Conservation (phyloP, 305 asterid species). For the Solanum hybrid region DNA sequence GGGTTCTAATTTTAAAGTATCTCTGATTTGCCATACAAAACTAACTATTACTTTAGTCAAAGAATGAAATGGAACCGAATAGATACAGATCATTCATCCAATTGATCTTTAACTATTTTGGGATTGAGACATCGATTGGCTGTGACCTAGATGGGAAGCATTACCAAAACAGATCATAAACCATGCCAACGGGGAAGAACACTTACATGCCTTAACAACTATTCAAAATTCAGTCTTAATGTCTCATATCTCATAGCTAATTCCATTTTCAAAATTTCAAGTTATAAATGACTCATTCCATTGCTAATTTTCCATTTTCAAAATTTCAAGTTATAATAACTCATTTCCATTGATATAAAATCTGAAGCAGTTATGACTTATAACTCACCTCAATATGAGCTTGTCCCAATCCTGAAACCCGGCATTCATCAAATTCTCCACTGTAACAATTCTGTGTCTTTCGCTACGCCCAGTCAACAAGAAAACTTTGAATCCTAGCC, state of each 20-base stretch:
- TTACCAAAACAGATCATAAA: background rate
- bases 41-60: background rate
- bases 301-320: background rate
- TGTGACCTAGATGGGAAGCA: background rate
- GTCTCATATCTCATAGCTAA: background rate
- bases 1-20: background rate
- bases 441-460: slow-evolving; percentile 45
- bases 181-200: background rate
- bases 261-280: background rate
- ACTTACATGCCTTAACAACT: background rate
- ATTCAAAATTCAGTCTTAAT: background rate
- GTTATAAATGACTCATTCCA: background rate
- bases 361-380: background rate
- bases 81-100: background rate
- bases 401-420: slow-evolving; percentile 62
- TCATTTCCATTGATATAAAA: no score
- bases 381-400: slow-evolving; percentile 55
- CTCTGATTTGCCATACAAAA: background rate
- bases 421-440: slow-evolving; percentile 44
- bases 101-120: background rate
- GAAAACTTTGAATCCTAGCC: slow-evolving; percentile 53
- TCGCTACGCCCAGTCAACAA: slow-evolving; percentile 74
- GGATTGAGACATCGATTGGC: background rate
- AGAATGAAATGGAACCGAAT: background rate
- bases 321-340: background rate